Percentiles rank a stretch among this genome's conserved stretches.
These are phyloP conservation scores for Phytopythium litorale DNA, from an alignment of 352 stramenopile species.

Conservation along the genomic window DNA sequence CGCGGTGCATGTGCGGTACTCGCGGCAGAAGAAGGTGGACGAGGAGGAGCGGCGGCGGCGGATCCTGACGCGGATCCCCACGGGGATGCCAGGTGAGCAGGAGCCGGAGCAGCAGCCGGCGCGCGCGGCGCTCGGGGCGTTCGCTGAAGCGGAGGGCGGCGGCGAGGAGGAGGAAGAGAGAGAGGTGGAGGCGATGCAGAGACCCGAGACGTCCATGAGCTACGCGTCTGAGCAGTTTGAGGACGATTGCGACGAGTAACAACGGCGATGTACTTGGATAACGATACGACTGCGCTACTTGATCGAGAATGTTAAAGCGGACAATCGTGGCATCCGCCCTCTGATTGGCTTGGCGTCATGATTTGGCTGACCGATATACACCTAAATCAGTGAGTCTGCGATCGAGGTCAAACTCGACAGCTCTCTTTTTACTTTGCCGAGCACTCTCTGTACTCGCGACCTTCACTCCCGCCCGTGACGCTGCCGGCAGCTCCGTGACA, in stretches of 20 bases:
- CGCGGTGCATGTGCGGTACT: conserved; percentile 23
- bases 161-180: conserved; percentile 3
- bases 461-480: too few relatives aligned
- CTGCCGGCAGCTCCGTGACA: too few relatives aligned
- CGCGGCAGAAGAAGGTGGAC: conserved; percentile 11
- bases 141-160: conserved; percentile 2
- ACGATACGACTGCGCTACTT: not conserved
- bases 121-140: not conserved
- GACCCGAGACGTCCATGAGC: conserved; percentile 54
- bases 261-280: not conserved
- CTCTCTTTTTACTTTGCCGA: too few relatives aligned
- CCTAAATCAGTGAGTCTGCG: too few relatives aligned
- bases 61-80: conserved; percentile 15
- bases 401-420: too few relatives aligned
- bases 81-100: conserved; percentile 20
- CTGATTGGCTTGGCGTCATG: too few relatives aligned
- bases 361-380: too few relatives aligned
- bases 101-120: not conserved
- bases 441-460: too few relatives aligned
- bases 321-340: too few relatives aligned
- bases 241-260: conserved; percentile 32
- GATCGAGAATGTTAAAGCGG: not conserved
- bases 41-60: conserved; percentile 6
- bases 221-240: conserved; percentile 65
- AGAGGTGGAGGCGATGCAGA: conserved; percentile 1